Conservation (phyloP, 768 basidiomycete genomes). For the Sporobolomyces phaffii region DNA sequence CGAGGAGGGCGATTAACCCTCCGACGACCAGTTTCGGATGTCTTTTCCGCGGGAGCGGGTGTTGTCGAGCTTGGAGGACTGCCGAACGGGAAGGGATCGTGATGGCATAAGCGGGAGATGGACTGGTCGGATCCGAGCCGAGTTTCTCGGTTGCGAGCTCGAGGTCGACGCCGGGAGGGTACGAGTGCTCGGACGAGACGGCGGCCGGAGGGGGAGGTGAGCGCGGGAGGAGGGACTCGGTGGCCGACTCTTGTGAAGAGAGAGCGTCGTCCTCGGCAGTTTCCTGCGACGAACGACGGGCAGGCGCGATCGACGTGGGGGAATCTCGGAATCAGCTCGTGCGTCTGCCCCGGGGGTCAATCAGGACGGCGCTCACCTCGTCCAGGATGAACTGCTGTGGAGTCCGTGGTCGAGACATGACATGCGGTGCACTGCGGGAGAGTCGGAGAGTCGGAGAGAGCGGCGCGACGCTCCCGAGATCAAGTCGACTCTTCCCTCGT, state of each 20-base stretch:
- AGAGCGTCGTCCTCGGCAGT: not conserved
- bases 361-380: constrained; percentile 4
- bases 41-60: not conserved
- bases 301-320: not conserved
- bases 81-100: constrained; percentile 8
- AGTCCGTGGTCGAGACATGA: constrained; percentile 1
- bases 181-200: not conserved
- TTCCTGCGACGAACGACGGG: constrained; percentile 10
- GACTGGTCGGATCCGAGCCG: no score
- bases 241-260: not conserved
- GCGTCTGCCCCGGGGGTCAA: no score
- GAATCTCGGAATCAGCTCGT: no score
- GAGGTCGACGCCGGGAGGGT: not conserved
- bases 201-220: not conserved
- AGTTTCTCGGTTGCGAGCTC: not conserved
- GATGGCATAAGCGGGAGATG: not conserved
- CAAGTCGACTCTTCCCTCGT: not conserved
- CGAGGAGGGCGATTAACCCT: not conserved
- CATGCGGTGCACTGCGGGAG: no score
- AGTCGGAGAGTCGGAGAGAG: no score
- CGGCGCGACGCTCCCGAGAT: not conserved
- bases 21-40: not conserved
- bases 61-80: not conserved
- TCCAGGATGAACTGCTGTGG: constrained; percentile 16
- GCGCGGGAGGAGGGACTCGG: not conserved